Conservation (phyloP, 2,329 filamentous ascomycete genomes). For the Aureobasidium zeae region DNA sequence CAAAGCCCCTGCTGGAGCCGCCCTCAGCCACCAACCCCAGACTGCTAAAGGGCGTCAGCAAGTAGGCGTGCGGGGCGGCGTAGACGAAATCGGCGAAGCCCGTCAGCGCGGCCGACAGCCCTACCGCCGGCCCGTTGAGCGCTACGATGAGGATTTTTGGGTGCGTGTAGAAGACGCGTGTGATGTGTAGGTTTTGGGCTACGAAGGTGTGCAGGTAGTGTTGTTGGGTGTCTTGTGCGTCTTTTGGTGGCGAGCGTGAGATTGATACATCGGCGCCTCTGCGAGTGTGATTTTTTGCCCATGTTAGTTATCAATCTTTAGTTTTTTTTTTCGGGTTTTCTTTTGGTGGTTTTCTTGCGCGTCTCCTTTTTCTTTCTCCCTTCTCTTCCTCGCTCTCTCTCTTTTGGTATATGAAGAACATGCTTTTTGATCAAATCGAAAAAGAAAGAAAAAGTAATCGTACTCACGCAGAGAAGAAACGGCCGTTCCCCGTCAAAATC, state of each 20-base stretch:
- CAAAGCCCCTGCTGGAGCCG: slow-evolving; percentile 67
- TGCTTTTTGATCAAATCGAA: no score
- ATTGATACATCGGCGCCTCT: slow-evolving; percentile 73
- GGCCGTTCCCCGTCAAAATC: slow-evolving; percentile 70
- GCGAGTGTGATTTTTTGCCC: no score
- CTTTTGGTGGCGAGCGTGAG: slow-evolving; percentile 35
- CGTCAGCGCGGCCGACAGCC: slow-evolving; percentile 74
- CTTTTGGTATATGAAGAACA: no score
- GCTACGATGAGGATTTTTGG: slow-evolving; percentile 87
- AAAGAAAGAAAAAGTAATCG: background rate
- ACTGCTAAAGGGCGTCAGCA: slow-evolving; percentile 85
- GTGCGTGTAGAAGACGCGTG: slow-evolving; percentile 83
- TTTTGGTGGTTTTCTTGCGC: no score
- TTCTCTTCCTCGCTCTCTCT: no score
- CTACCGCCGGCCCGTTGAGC: slow-evolving; percentile 85
- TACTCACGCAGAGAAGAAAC: slow-evolving; percentile 75
- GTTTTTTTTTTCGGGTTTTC: no score
- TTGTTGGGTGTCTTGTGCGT: slow-evolving; percentile 36
- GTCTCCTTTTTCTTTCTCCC: no score
- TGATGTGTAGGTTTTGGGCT: slow-evolving; percentile 79
- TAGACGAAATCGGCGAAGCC: slow-evolving; percentile 91
- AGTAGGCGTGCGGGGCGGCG: slow-evolving; percentile 66
- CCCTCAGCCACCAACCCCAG: slow-evolving; percentile 87
- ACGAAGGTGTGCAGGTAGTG: slow-evolving; percentile 65
- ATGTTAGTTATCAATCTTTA: no score